Conservation (phyloP, 371 early-diverging fungal genomes). For the Rhizoclosmatium hyalinum region DNA sequence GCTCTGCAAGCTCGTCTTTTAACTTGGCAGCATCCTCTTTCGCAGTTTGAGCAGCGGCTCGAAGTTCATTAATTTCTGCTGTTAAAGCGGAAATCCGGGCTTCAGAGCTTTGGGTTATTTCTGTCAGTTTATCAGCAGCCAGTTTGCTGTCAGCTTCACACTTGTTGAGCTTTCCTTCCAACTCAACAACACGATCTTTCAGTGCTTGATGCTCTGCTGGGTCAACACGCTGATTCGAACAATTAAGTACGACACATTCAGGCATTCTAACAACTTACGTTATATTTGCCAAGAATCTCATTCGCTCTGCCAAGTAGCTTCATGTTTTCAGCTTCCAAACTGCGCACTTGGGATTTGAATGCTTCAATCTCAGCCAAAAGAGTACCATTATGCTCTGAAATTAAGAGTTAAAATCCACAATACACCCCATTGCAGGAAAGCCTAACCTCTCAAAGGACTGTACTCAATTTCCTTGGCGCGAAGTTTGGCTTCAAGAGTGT, state of each 20-base stretch:
- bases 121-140: not conserved
- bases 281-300: conserved; percentile 68
- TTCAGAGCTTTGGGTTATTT: conserved; percentile 10
- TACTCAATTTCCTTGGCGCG: conserved; percentile 43
- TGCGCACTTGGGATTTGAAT: conserved; percentile 43
- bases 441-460: conserved; percentile 53
- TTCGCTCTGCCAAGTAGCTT: conserved; percentile 69
- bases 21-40: conserved; percentile 7
- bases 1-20: conserved; percentile 2
- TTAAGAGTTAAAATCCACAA: conserved; percentile 5
- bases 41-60: not conserved
- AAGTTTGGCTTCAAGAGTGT: conserved; percentile 42
- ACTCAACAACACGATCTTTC: conserved; percentile 38
- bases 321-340: conserved; percentile 58
- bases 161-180: conserved; percentile 19
- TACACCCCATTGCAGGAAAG: not conserved
- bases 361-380: conserved; percentile 70
- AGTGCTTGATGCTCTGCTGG: conserved; percentile 52
- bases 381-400: conserved; percentile 48
- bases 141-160: conserved; percentile 11
- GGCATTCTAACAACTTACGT: conserved; percentile 36
- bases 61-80: conserved; percentile 11
- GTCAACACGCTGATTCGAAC: conserved; percentile 46
- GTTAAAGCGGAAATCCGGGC: not conserved
- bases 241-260: not conserved